Conservation (phyloP, 306 rosid species). For the Dicorynia guianensis region DNA sequence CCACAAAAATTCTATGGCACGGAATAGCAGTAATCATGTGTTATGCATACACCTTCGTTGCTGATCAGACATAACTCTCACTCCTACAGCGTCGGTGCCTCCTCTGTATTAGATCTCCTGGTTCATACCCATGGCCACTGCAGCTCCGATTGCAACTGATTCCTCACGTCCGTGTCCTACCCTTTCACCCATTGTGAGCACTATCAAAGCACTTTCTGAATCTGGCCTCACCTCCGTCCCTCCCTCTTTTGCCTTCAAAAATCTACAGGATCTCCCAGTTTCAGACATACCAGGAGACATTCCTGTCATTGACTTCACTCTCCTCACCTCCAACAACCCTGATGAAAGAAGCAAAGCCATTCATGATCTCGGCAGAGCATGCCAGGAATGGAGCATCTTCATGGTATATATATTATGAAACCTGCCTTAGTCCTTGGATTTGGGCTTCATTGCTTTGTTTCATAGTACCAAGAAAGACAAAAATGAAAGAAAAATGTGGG, state of each 20-base stretch:
- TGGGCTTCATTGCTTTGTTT: too few relatives aligned
- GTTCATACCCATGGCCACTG: background rate
- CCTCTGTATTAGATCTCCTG: background rate
- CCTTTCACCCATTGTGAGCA: background rate
- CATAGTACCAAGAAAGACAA: too few relatives aligned
- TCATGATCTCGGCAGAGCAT: conserved; percentile 55
- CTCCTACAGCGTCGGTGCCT: background rate
- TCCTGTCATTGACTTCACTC: conserved; percentile 57
- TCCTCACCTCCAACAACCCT: conserved; percentile 36
- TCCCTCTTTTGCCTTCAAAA: conserved; percentile 23
- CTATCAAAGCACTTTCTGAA: conserved; percentile 23
- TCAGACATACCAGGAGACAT: conserved; percentile 29
- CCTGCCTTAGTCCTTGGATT: too few relatives aligned
- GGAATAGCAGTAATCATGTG: too few relatives aligned
- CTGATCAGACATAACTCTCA: too few relatives aligned
- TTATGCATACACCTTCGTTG: too few relatives aligned
- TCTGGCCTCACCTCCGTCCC: conserved; percentile 19
- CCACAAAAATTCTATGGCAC: too few relatives aligned
- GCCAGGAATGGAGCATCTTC: conserved; percentile 64
- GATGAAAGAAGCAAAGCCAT: conserved; percentile 46
- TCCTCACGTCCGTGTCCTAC: background rate
- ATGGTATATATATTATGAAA: too few relatives aligned
- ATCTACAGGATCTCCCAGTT: conserved; percentile 17
- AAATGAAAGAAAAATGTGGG: too few relatives aligned
- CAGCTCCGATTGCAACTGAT: background rate